Base-by-base conservation (phyloP, 1,284 basidiomycete genomes). In the Schizophyllum commune region DNA sequence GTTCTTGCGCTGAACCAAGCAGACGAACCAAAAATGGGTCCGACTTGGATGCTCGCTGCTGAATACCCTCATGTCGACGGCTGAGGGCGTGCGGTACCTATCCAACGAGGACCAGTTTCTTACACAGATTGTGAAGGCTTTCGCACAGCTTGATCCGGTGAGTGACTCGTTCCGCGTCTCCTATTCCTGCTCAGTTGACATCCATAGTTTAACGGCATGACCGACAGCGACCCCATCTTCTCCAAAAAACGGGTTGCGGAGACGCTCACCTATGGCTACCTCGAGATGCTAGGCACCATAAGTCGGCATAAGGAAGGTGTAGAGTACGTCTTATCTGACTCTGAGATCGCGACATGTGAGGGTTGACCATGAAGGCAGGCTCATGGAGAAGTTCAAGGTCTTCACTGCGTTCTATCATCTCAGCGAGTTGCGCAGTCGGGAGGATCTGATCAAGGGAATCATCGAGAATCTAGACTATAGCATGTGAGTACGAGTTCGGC, bases 371-470 rank as follows among this genome's bases (percentile, higher is more conserved):
- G 15, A 58, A 57, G 32, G 6, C 67, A 96, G 94, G 56, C 75
- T 99, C 19, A 76, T 99, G 72, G 94, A 96, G 72, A 91, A 92
- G 68, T 91, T 91, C 75, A 93, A 92, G 69, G 83, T 98, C 52
- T 99, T 98, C 72, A 97, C 96, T 0, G 89, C 92, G 0, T 92
- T 99, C 70, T 98, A 99, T 69, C 93, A 95, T 68, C 76, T 99
- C 32, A 94, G 90, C 71, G 96, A 98, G 70, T 79, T 98, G 57
- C 82, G 89, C 34, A 91, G 90, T 71, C 82, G 97, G 47, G 95
- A 98, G 69, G 96, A 98, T 69, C 80, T 99, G 52, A 91, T 96
- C 64, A 91, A 89, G 68, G 88, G 88, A 9, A 92, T 98, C 65
- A 90, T 98, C 58, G 92, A 95, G 69, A 92, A 94, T 67, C 79